These are phyloP conservation scores for Auxenochlorella pyrenoidosa DNA, from an alignment of 139 green algal species.

Conservation along the genomic window DNA sequence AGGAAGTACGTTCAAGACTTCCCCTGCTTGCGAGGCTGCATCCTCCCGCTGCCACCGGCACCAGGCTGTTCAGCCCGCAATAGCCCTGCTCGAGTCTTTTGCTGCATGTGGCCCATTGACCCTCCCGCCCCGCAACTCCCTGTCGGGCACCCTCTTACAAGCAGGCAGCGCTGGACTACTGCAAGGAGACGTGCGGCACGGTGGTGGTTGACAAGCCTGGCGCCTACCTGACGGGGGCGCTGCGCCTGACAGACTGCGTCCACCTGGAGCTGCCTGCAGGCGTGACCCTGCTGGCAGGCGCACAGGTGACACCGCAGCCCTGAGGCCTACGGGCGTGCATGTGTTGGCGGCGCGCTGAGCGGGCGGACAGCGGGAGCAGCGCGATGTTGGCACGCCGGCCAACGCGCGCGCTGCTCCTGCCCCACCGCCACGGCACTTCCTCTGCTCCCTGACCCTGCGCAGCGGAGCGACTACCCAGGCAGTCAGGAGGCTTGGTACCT, in stretches of 20 bases:
- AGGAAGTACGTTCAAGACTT: no score
- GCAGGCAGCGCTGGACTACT: conserved; percentile 10
- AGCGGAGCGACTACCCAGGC: conserved; percentile 5
- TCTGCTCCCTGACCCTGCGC: background rate
- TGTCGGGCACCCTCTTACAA: background rate
- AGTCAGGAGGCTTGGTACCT: conserved; percentile 16
- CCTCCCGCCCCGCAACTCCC: no score
- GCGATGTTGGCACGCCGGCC: no score
- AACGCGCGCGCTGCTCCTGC: no score
- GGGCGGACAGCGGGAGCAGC: no score
- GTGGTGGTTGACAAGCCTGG: conserved; percentile 21
- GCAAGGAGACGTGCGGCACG: background rate
- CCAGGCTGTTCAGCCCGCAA: no score
- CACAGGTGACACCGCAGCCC: conserved; percentile 2
- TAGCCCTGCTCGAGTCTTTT: no score
- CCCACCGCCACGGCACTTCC: background rate
- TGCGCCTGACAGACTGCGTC: conserved; percentile 8
- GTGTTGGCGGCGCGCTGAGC: no score
- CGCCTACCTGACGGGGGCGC: background rate
- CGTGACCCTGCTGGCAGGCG: conserved; percentile 23
- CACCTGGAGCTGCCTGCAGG: conserved; percentile 14
- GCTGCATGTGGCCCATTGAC: no score
- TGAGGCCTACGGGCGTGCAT: no score
- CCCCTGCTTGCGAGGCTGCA: no score
- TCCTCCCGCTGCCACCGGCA: no score